Evolutionary conservation across 2,329 filamentous ascomycete genomes (phyloP).

Genomic region (Colletotrichum siamense): DNA sequence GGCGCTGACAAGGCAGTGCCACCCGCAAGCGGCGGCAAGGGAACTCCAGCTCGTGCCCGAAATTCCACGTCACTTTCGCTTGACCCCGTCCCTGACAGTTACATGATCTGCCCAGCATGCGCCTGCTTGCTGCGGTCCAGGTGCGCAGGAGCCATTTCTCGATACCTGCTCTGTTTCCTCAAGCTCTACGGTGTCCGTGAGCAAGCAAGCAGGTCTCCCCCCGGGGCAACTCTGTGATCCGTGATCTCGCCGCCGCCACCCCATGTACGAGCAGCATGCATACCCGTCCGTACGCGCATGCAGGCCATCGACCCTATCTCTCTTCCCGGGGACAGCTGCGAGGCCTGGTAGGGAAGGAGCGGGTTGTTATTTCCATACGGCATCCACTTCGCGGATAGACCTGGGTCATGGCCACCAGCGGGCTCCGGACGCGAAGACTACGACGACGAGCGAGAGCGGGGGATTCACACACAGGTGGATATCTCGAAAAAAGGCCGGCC

Average conservation of each 20-base stretch:
- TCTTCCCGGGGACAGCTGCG: neutral
- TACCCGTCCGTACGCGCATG: constrained; percentile 19
- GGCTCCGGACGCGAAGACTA: neutral
- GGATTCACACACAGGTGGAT: neutral
- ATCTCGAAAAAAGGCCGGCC: neutral
- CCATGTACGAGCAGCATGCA: constrained; percentile 21
- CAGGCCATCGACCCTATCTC: constrained; percentile 14
- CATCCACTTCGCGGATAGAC: constrained; percentile 18
- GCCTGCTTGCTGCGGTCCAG: constrained; percentile 10
- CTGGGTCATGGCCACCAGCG: neutral
- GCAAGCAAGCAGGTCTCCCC: neutral
- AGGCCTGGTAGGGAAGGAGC: constrained; percentile 3
- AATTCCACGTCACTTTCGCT: constrained; percentile 14
- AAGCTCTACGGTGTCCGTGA: neutral
- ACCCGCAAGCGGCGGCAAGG: neutral
- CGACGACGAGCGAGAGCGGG: neutral
- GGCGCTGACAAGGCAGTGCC: neutral
- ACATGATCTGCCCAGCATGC: constrained; percentile 20
- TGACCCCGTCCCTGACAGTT: constrained; percentile 15
- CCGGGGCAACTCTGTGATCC: constrained; percentile 15
- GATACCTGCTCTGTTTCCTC: constrained; percentile 16
- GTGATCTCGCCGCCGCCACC: constrained; percentile 22
- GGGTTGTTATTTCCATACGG: neutral
- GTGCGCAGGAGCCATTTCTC: constrained; percentile 20
- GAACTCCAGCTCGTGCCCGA: neutral